Percentiles rank a stretch among this genome's conserved stretches.
These are phyloP conservation scores for Petunia axillaris DNA, from an alignment of 257 asterid species.

Conservation along the genomic window DNA sequence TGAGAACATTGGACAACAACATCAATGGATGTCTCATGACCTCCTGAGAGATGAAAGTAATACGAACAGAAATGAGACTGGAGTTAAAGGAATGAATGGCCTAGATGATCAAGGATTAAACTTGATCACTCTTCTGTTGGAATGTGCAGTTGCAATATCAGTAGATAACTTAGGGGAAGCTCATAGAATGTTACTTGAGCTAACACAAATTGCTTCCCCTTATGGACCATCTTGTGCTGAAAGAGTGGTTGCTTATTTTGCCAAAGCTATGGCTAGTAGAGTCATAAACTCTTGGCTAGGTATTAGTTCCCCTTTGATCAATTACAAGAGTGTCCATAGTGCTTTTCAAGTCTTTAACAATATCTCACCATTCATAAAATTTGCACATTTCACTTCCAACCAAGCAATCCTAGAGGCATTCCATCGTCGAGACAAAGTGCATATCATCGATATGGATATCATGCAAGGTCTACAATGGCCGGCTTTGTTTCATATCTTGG, in stretches of 20 bases:
- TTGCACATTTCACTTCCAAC: constrained; percentile 78
- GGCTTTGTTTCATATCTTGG: constrained; percentile 70
- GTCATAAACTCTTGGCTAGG: constrained; percentile 83
- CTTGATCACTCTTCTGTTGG: constrained; percentile 56
- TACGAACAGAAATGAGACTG: not conserved
- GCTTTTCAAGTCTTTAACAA: constrained; percentile 71
- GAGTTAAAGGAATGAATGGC: constrained; percentile 19
- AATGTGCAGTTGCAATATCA: constrained; percentile 80
- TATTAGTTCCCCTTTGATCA: constrained; percentile 50
- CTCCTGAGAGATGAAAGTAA: constrained; percentile 1
- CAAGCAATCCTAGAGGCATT: constrained; percentile 80
- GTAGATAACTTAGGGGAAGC: constrained; percentile 76
- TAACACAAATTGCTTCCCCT: constrained; percentile 68
- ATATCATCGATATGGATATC: constrained; percentile 69
- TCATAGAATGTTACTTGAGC: constrained; percentile 66
- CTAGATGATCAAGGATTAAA: constrained; percentile 50
- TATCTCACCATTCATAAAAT: constrained; percentile 65
- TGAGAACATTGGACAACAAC: constrained; percentile 36
- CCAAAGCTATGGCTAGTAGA: constrained; percentile 71
- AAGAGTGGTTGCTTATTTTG: constrained; percentile 73
- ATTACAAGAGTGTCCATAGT: constrained; percentile 44
- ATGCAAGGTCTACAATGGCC: constrained; percentile 96
- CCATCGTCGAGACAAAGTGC: constrained; percentile 52
- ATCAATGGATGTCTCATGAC: constrained; percentile 24
- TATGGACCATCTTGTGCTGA: constrained; percentile 62